Conservation (phyloP, 306 rosid species). For the Trifolium pratense region DNA sequence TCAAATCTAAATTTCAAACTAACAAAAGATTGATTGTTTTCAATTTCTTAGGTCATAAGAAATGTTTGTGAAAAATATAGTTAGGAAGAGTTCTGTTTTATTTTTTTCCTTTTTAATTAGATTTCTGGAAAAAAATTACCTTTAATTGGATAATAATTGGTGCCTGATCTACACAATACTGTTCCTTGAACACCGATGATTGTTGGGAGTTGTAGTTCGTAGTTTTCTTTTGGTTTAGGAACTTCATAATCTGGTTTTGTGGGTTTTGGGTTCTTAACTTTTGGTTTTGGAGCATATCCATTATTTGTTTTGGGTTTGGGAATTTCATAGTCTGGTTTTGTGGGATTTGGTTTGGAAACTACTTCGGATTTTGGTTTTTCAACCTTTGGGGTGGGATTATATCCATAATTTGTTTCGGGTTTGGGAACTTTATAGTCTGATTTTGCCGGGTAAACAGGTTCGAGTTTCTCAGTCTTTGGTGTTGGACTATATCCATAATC, state of each 20-base stretch:
- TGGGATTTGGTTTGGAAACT: neutral
- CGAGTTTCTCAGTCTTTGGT: neutral
- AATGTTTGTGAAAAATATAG: neutral
- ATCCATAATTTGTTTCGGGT: neutral
- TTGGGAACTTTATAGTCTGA: neutral
- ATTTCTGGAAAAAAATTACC: conserved; percentile 38
- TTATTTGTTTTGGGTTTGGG: neutral
- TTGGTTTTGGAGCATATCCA: neutral
- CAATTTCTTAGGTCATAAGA: neutral
- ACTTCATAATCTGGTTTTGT: neutral
- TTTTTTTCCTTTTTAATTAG: neutral
- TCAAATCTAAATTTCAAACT: neutral
- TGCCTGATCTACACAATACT: conserved; percentile 55
- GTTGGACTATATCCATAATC: neutral
- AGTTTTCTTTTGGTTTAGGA: conserved; percentile 27
- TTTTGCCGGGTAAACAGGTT: neutral
- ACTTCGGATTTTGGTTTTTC: neutral
- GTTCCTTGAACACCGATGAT: conserved; percentile 55
- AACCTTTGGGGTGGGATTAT: neutral
- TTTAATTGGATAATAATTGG: conserved; percentile 46
- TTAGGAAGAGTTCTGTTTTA: neutral
- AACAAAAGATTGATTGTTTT: too few relatives aligned
- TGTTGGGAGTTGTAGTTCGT: conserved; percentile 21
- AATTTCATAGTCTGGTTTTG: neutral
- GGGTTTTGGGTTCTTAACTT: neutral